Conservation (phyloP, 805 yeast species). For the Candida insectalens region DNA sequence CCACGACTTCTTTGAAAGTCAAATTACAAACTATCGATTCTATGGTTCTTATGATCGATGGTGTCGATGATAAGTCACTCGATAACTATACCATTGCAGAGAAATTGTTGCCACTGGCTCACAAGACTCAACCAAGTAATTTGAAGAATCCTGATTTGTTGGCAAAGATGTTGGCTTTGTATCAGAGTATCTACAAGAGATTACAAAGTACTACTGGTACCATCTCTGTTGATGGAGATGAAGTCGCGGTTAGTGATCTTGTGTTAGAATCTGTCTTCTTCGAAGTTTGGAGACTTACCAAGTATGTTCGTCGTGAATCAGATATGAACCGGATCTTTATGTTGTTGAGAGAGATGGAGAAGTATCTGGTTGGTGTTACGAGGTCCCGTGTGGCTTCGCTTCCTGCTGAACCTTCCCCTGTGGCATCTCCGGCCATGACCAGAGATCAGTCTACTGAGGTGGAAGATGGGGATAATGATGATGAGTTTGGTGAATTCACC, state of each 20-base stretch:
- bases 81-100: slow-evolving; percentile 69
- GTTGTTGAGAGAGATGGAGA: slow-evolving; percentile 8
- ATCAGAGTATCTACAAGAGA: slow-evolving; percentile 20
- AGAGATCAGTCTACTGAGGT: too few relatives aligned
- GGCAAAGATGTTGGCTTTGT: slow-evolving; percentile 19
- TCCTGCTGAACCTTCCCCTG: not conserved
- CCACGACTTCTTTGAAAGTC: slow-evolving; percentile 75
- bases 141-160: slow-evolving; percentile 22
- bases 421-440: too few relatives aligned
- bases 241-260: slow-evolving; percentile 19
- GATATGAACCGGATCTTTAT: slow-evolving; percentile 16
- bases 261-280: slow-evolving; percentile 23
- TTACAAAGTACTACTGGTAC: slow-evolving; percentile 13
- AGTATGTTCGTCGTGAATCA: slow-evolving; percentile 11
- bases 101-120: slow-evolving; percentile 68
- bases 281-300: slow-evolving; percentile 25
- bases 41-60: slow-evolving; percentile 42
- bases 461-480: not conserved
- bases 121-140: slow-evolving; percentile 24
- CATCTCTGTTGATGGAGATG: slow-evolving; percentile 15
- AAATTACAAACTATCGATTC: slow-evolving; percentile 59
- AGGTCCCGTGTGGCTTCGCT: not conserved
- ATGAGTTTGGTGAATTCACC: not conserved
- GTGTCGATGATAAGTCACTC: slow-evolving; percentile 37
- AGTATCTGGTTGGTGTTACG: slow-evolving; percentile 4